A percentile compares a stretch with the other conserved stretches of the same genome.
These are phyloP conservation scores for Talaromyces proteolyticus DNA, from an alignment of 495 filamentous ascomycete genomes.

Conservation along the genomic window DNA sequence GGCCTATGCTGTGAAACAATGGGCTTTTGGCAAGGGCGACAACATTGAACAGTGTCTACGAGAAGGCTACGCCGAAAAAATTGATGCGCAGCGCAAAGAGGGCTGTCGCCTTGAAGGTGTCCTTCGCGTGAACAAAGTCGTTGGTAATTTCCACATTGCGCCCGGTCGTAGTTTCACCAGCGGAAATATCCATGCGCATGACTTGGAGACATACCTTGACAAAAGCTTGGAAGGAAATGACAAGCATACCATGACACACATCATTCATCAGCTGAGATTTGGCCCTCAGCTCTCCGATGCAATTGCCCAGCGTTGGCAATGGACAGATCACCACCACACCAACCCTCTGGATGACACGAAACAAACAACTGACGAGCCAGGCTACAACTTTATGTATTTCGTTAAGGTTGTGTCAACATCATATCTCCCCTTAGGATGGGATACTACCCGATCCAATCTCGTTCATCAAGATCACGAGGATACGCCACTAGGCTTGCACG, in stretches of 20 bases:
- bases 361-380: conserved; percentile 72
- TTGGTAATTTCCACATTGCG: conserved; percentile 98
- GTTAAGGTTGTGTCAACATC: conserved; percentile 95
- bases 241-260: conserved; percentile 81
- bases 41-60: conserved; percentile 93
- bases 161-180: conserved; percentile 91
- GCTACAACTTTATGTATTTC: conserved; percentile 98
- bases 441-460: conserved; percentile 37
- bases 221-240: conserved; percentile 41
- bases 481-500: conserved; percentile 57
- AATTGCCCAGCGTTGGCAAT: conserved; percentile 60
- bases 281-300: conserved; percentile 83
- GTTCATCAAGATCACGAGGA: conserved; percentile 46
- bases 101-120: conserved; percentile 93
- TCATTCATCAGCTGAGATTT: conserved; percentile 87
- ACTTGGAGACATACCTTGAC: conserved; percentile 88
- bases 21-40: conserved; percentile 90
- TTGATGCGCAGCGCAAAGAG: conserved; percentile 82
- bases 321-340: conserved; percentile 85
- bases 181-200: conserved; percentile 95
- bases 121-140: conserved; percentile 93
- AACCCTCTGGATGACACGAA: conserved; percentile 85
- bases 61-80: conserved; percentile 83
- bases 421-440: conserved; percentile 87
- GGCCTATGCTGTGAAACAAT: conserved; percentile 80